Conservation (phyloP, 1,284 basidiomycete genomes). For the Hortiboletus rubellus region DNA sequence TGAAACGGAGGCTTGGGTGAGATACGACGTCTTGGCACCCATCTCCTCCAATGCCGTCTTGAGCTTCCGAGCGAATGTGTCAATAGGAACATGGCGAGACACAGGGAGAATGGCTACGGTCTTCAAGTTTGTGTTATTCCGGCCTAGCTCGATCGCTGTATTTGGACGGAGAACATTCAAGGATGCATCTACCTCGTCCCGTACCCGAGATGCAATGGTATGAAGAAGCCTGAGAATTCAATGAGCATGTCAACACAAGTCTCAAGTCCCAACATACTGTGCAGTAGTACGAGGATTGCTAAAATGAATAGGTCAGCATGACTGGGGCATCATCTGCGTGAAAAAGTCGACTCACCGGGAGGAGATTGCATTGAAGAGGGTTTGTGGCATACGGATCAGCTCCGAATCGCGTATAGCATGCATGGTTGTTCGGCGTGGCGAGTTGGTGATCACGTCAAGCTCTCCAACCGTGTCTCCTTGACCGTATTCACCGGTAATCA, state of each 20-base stretch:
- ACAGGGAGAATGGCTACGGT: constrained; percentile 86
- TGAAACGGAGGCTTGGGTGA: constrained; percentile 91
- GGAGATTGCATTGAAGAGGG: constrained; percentile 96
- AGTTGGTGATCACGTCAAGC: constrained; percentile 96
- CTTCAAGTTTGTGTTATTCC: constrained; percentile 91
- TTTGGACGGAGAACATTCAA: constrained; percentile 47
- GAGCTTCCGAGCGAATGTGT: constrained; percentile 87
- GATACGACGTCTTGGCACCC: constrained; percentile 84
- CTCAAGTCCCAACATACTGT: constrained; percentile 55
- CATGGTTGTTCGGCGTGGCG: constrained; percentile 85
- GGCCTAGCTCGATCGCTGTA: constrained; percentile 56
- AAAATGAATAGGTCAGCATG: constrained; percentile 6
- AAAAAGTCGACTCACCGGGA: constrained; percentile 53
- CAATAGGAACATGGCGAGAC: constrained; percentile 82
- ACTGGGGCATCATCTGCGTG: background rate
- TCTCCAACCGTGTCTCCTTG: constrained; percentile 89
- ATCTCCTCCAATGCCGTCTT: constrained; percentile 84
- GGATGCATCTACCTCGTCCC: constrained; percentile 74
- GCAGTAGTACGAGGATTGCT: constrained; percentile 96
- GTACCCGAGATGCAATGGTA: constrained; percentile 91
- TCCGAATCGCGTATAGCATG: constrained; percentile 99
- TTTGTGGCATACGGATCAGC: constrained; percentile 96
- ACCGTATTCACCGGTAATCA: constrained; percentile 91
- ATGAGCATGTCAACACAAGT: constrained; percentile 1
- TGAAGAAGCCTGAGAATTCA: constrained; percentile 63